Evolutionary conservation across 148 eudicot genomes (phyloP), one percentile per base, ranked within the genome.

Genomic region (Camellia sinensis): DNA sequence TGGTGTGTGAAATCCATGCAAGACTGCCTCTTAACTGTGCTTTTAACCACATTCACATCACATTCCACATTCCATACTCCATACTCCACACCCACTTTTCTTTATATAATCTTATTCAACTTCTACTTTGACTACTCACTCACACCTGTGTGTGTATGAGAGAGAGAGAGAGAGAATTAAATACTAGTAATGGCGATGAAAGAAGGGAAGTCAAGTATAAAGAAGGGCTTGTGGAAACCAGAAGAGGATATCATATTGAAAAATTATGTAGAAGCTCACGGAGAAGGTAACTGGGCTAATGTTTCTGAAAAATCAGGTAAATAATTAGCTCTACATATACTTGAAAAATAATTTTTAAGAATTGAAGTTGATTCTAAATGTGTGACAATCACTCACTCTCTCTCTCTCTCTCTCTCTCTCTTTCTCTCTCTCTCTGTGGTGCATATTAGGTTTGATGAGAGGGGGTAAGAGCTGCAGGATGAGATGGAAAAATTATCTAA

Each of bases 201-300:
- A 18, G 78, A 50, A 40, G 76, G 5, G 67, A 68, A 77, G 57
- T 62, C 78, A 61, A 54, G 65, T 41, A 48, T 65, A 4, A 84
- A 73, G 86, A 84, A 77, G 79, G 83, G 86, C 11, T 77, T 84
- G 67, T 84, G 86, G 86, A 80, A 81, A 65, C 86, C 86, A 66
- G 86, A 84, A 73, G 86, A 84, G 78, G 86, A 84, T 53, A 22
- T 81, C 81, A 59, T 84, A 22, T 79, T 84, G 18, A 84, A 73
- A 82, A 80, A 65, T 59, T 81, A 80, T 61, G 84, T 84, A 3
- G 83, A 84, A 63, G 73, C 81, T 81, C 78, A 84, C 54, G 86
- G 86, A 17, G 86, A 84, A 74, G 86, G 86, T 9, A 73, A 81
- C 37, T 84, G 86, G 86, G 74, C 83, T 22, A 19, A 71, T 71